These are phyloP conservation scores for Hypoxylon sp. DNA, from an alignment of 2,329 filamentous ascomycete genomes.

Conservation along the genomic window DNA sequence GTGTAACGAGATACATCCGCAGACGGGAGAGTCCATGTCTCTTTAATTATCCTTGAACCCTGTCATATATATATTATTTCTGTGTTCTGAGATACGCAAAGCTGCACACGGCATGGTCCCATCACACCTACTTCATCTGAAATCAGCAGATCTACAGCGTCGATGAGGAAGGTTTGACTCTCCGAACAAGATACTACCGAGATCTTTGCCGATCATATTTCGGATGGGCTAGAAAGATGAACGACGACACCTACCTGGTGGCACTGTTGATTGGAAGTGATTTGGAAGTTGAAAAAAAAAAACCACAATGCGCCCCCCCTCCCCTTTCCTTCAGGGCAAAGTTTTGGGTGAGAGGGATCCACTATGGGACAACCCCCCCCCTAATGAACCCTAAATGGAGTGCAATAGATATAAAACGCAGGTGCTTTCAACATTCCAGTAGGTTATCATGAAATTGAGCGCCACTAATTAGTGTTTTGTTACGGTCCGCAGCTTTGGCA, in stretches of 20 bases:
- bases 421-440: background rate
- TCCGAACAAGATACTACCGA: background rate
- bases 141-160: background rate
- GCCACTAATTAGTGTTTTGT: background rate
- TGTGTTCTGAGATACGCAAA: conserved; percentile 24
- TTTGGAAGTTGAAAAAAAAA: background rate
- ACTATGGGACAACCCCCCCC: background rate
- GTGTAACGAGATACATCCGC: conserved; percentile 38
- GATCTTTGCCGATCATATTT: background rate
- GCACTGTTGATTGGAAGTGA: background rate
- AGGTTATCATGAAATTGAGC: background rate
- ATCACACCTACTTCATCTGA: conserved; percentile 30
- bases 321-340: too few species aligned
- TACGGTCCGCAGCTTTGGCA: background rate
- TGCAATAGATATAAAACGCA: background rate
- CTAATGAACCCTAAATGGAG: background rate
- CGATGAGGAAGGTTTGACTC: background rate
- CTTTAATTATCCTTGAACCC: conserved; percentile 41
- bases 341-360: background rate
- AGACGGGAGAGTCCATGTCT: conserved; percentile 30
- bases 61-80: conserved; percentile 25
- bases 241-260: background rate
- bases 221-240: background rate
- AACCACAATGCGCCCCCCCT: background rate
- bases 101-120: conserved; percentile 23